These are phyloP conservation scores for Cucurbita ficifolia DNA, from an alignment of 306 rosid species.

Conservation along the genomic window DNA sequence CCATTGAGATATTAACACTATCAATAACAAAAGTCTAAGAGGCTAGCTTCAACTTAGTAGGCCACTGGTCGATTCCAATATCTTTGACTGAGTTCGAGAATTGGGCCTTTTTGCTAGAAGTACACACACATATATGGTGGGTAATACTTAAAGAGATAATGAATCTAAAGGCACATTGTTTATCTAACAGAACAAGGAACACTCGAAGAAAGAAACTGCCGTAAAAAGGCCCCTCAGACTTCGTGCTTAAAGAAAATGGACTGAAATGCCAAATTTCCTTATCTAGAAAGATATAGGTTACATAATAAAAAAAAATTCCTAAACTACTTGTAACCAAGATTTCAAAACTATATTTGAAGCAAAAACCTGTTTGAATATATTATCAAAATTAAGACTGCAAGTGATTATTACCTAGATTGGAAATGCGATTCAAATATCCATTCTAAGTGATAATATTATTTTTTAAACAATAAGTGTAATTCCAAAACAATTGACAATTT, in stretches of 20 bases:
- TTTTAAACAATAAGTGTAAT: no score
- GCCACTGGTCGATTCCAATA: not conserved
- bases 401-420: no score
- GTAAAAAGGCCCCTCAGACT: no score
- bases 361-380: no score
- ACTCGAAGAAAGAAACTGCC: no score
- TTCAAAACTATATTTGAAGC: no score
- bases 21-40: not conserved
- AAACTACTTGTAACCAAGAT: no score
- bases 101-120: not conserved
- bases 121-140: no score
- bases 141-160: not conserved
- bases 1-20: not conserved
- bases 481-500: no score
- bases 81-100: not conserved
- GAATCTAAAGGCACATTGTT: not conserved
- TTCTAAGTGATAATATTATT: no score
- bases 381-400: not conserved
- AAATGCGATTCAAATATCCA: no score
- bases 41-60: not conserved
- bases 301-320: no score
- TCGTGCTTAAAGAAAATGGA: not conserved
- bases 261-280: not conserved
- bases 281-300: not conserved
- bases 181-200: not conserved